Conservation (phyloP, 2,329 filamentous ascomycete genomes). For the Magnaporthiopsis rhizophila region DNA sequence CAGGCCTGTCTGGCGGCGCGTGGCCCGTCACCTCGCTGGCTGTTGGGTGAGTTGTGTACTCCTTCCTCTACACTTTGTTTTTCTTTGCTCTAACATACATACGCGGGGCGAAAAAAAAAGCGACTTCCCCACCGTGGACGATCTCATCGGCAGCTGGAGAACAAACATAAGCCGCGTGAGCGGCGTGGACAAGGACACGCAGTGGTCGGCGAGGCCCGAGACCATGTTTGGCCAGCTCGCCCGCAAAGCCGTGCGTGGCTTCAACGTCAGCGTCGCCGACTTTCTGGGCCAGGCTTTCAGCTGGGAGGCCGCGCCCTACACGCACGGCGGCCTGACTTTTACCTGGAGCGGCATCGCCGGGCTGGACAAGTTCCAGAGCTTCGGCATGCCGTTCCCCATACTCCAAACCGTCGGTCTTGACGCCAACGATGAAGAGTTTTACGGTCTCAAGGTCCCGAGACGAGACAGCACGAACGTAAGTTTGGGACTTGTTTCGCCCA, state of each 20-base stretch:
- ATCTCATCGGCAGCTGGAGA: background rate
- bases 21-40: background rate
- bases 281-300: slow-evolving; percentile 1
- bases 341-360: background rate
- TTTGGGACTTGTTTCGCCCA: no score
- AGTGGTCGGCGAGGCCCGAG: background rate
- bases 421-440: background rate
- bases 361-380: background rate
- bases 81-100: no score
- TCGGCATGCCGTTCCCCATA: background rate
- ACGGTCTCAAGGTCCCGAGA: background rate
- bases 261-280: background rate
- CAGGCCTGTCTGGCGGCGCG: background rate
- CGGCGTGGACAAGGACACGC: background rate
- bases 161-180: background rate
- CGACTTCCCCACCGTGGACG: background rate
- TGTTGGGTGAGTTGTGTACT: background rate
- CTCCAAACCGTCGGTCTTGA: background rate
- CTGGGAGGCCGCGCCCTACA: background rate
- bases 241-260: background rate
- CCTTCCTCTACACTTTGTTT: no score
- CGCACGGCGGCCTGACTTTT: background rate
- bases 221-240: background rate
- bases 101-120: no score
- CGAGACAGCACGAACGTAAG: background rate